These are phyloP conservation scores for Inga leiocalycina DNA, from an alignment of 306 rosid genomes.

Conservation along the genomic window DNA sequence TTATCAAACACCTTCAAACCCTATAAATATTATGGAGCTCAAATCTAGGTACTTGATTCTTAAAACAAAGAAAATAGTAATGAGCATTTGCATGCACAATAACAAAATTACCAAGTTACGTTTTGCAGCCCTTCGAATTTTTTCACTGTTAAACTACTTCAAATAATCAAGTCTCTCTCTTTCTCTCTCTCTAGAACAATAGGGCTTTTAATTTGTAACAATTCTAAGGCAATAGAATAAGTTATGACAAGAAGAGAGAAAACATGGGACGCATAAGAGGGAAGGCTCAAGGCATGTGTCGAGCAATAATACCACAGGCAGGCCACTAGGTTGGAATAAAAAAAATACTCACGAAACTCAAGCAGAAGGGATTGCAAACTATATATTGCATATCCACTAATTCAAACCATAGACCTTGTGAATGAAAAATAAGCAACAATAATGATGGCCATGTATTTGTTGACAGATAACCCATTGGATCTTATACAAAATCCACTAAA, in stretches of 20 bases:
- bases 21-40: slow-evolving; percentile 44
- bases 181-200: background rate
- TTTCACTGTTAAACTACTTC: background rate
- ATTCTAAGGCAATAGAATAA: background rate
- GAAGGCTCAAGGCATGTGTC: background rate
- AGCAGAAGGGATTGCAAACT: background rate
- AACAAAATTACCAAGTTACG: slow-evolving; percentile 23
- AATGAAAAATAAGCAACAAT: slow-evolving; percentile 23
- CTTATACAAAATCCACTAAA: too few species aligned
- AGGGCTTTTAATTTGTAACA: slow-evolving; percentile 4
- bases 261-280: background rate
- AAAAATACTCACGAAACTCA: background rate
- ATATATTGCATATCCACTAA: slow-evolving; percentile 13
- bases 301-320: slow-evolving; percentile 3
- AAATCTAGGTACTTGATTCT: slow-evolving; percentile 22
- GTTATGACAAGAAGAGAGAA: slow-evolving; percentile 3
- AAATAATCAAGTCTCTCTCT: slow-evolving; percentile 11
- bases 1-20: slow-evolving; percentile 83
- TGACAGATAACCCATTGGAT: too few species aligned
- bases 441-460: background rate
- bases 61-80: background rate
- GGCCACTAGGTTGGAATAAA: slow-evolving; percentile 12
- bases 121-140: background rate
- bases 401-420: slow-evolving; percentile 16
- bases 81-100: slow-evolving; percentile 2